A percentile compares a stretch with the other conserved stretches of the same genome.
Conservation (phyloP, 129 eudicot species). For the Flaveria bidentis region DNA sequence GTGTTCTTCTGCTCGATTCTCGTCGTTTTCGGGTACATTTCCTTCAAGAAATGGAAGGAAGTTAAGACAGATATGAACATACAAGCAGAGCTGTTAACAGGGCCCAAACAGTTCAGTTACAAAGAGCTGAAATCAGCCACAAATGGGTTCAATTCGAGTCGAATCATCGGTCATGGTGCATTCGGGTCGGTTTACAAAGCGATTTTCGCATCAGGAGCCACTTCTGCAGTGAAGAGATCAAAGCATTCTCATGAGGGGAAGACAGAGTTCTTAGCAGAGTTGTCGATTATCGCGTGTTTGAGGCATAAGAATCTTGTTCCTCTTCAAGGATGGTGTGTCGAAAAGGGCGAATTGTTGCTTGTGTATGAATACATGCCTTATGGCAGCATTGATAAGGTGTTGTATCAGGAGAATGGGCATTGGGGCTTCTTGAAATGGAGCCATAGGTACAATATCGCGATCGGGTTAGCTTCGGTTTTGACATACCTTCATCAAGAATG, state of each 20-base stretch:
- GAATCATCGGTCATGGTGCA: conserved; percentile 73
- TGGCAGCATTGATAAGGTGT: conserved; percentile 70
- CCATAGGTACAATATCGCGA: conserved; percentile 64
- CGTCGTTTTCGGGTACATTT: conserved; percentile 57
- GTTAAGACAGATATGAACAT: conserved; percentile 41
- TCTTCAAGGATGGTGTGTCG: conserved; percentile 93
- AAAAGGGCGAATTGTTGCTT: conserved; percentile 77
- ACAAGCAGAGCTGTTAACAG: conserved; percentile 60
- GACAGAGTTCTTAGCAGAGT: conserved; percentile 73
- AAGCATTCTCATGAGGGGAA: conserved; percentile 82
- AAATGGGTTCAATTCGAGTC: conserved; percentile 64
- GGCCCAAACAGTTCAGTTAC: conserved; percentile 74
- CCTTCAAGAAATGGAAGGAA: conserved; percentile 54
- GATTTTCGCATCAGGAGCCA: conserved; percentile 36
- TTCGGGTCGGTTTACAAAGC: conserved; percentile 92
- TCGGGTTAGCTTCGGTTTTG: conserved; percentile 82
- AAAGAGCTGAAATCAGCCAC: conserved; percentile 70
- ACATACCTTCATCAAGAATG: conserved; percentile 89
- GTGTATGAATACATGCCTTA: conserved; percentile 89
- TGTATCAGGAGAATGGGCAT: conserved; percentile 48
- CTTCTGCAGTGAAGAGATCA: conserved; percentile 86
- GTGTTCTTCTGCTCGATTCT: conserved; percentile 57
- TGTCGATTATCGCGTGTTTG: conserved; percentile 74
- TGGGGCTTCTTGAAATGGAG: conserved; percentile 59
- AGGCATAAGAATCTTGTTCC: conserved; percentile 82